These are phyloP conservation scores for Dothidotthia symphoricarpi DNA, from an alignment of 2,329 filamentous ascomycete genomes.

Conservation along the genomic window DNA sequence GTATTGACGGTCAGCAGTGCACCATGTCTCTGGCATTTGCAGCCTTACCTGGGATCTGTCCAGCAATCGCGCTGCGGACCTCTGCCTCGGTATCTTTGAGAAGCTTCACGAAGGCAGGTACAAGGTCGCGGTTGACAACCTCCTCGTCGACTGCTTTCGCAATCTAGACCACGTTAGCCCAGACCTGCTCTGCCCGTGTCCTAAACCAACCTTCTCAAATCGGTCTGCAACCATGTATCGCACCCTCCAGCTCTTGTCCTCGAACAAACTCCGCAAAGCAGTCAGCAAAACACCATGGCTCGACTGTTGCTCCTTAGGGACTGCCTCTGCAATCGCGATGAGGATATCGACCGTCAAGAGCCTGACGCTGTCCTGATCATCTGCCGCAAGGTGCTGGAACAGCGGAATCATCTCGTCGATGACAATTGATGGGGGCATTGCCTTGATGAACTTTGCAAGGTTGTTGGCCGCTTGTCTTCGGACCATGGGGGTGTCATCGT, in stretches of 20 bases:
- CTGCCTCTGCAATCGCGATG: conserved; percentile 92
- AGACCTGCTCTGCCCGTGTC: conserved; percentile 9
- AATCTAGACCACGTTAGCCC: conserved; percentile 60
- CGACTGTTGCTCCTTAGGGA: conserved; percentile 96
- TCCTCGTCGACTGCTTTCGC: conserved; percentile 98
- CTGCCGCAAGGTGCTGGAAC: conserved; percentile 93
- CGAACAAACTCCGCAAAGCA: conserved; percentile 87
- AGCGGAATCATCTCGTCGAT: conserved; percentile 99
- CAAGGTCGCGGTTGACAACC: conserved; percentile 87
- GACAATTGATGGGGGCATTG: conserved; percentile 87
- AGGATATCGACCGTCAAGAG: conserved; percentile 94
- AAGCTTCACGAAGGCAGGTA: conserved; percentile 95
- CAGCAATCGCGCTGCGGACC: conserved; percentile 92
- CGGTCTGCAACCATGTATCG: conserved; percentile 98
- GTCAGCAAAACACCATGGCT: conserved; percentile 92
- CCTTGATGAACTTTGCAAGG: conserved; percentile 94
- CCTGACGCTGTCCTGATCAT: conserved; percentile 97
- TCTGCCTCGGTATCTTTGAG: conserved; percentile 98
- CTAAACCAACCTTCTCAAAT: conserved; percentile 77
- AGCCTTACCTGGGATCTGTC: conserved; percentile 78
- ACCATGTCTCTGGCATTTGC: conserved; percentile 5
- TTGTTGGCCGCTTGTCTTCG: conserved; percentile 95
- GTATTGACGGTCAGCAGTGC: conserved; percentile 25
- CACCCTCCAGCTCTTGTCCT: conserved; percentile 99
- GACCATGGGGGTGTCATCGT: conserved; percentile 99